Percentiles rank a stretch among this genome's conserved stretches.
These are phyloP conservation scores for Berberis vulgaris DNA, from an alignment of 164 flowering plant species.

Conservation along the genomic window DNA sequence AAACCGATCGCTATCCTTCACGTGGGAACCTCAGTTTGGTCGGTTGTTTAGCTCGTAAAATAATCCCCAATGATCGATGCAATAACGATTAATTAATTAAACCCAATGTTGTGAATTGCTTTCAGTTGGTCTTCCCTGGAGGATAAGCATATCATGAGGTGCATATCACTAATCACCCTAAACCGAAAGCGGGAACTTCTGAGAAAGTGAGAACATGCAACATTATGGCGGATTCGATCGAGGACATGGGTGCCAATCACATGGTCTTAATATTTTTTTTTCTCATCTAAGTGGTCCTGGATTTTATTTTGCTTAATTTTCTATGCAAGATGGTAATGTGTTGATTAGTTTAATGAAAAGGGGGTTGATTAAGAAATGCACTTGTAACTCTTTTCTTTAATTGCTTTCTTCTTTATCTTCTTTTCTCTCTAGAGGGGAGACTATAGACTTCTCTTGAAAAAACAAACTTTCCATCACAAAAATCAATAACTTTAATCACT, in stretches of 20 bases:
- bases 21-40: slow-evolving; percentile 48
- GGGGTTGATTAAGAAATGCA: slow-evolving; percentile 29
- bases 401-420: slow-evolving; percentile 8
- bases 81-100: slow-evolving; percentile 26
- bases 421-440: slow-evolving; percentile 23
- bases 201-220: slow-evolving; percentile 32
- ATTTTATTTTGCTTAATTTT: slow-evolving; percentile 20
- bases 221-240: slow-evolving; percentile 18
- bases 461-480: slow-evolving; percentile 15
- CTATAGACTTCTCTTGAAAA: slow-evolving; percentile 17
- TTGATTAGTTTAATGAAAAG: slow-evolving; percentile 27
- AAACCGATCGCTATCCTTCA: slow-evolving; percentile 44
- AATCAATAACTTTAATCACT: slow-evolving; percentile 12
- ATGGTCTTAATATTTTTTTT: slow-evolving; percentile 23
- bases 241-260: slow-evolving; percentile 39
- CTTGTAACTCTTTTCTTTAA: slow-evolving; percentile 3
- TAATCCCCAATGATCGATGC: slow-evolving; percentile 23
- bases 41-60: slow-evolving; percentile 33
- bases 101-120: slow-evolving; percentile 9
- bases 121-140: slow-evolving; percentile 24
- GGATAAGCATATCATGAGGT: slow-evolving; percentile 18
- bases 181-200: slow-evolving; percentile 23
- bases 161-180: slow-evolving; percentile 12
- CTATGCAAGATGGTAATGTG: slow-evolving; percentile 30
- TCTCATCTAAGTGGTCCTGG: slow-evolving; percentile 36